A percentile compares a stretch with the other conserved stretches of the same genome.
Evolutionary conservation across 2,329 filamentous ascomycete species (phyloP).

Genomic region (Fusarium albidum): DNA sequence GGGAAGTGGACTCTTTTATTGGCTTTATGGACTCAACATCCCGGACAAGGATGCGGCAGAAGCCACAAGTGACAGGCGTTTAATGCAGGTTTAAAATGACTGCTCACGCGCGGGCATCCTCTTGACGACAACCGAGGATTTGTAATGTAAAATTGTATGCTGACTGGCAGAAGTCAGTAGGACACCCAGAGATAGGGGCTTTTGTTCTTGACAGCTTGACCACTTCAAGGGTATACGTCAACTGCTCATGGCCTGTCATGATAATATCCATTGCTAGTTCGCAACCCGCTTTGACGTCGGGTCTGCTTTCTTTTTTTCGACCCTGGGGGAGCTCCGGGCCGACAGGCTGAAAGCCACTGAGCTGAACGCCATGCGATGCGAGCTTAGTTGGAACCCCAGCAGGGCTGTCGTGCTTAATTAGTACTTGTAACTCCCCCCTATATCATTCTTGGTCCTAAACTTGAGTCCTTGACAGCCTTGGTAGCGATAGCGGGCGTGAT

Average conservation of each 20-base stretch:
- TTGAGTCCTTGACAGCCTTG: not conserved
- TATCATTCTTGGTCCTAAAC: not conserved
- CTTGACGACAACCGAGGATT: not conserved
- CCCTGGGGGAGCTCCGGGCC: constrained; percentile 7
- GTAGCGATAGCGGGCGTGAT: not conserved
- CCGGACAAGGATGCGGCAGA: not conserved
- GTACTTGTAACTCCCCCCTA: not conserved
- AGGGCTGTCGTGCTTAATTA: constrained; percentile 6
- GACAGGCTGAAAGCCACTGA: constrained; percentile 25
- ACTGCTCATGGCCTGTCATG: constrained; percentile 5
- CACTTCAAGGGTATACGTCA: not conserved
- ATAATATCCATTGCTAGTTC: constrained; percentile 10
- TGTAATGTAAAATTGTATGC: constrained; percentile 6
- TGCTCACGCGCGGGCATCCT: constrained; percentile 1
- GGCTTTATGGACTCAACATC: constrained; percentile 1
- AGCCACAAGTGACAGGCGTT: not conserved
- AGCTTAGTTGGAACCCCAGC: constrained; percentile 3
- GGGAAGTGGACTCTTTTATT: constrained; percentile 5
- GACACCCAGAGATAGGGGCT: not conserved
- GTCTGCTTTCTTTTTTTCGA: constrained; percentile 25
- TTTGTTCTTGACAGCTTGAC: not conserved
- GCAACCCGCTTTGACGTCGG: constrained; percentile 28
- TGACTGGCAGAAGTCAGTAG: not conserved
- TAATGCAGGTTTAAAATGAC: constrained; percentile 14
- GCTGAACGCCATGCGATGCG: constrained; percentile 19